phyloP scores from a whole-genome alignment of 2,329 filamentous ascomycete species.

The Drechslerella coelobrocha region DNA sequence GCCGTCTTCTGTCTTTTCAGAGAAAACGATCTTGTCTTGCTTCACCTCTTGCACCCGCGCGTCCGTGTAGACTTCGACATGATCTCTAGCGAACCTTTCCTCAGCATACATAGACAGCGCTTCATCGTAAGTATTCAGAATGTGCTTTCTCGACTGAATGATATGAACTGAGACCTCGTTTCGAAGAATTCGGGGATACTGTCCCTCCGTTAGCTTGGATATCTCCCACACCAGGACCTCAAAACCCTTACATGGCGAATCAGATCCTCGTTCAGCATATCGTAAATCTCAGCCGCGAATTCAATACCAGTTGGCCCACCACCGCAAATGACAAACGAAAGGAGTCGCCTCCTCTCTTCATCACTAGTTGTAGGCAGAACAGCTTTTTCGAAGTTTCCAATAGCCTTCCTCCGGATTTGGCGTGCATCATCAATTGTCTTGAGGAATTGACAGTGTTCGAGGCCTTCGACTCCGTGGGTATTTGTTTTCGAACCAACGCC shows the following conservation, averaged over 20 bases:
- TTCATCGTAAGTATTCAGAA: slow-evolving; percentile 98
- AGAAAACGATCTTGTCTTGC: slow-evolving; percentile 84
- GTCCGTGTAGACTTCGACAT: slow-evolving; percentile 90
- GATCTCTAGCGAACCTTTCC: slow-evolving; percentile 85
- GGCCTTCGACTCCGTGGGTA: slow-evolving; percentile 90
- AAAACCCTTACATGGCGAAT: slow-evolving; percentile 11
- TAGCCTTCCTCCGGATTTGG: slow-evolving; percentile 83
- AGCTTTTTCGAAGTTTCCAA: slow-evolving; percentile 87
- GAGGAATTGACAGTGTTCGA: slow-evolving; percentile 92
- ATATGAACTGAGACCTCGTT: slow-evolving; percentile 98
- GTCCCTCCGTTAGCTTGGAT: slow-evolving; percentile 55
- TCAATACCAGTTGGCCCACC: slow-evolving; percentile 96
- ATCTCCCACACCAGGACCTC: not conserved
- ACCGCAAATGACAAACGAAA: slow-evolving; percentile 95
- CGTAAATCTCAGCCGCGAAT: slow-evolving; percentile 94
- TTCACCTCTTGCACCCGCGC: slow-evolving; percentile 89
- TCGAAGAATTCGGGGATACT: slow-evolving; percentile 87
- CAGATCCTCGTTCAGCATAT: slow-evolving; percentile 94
- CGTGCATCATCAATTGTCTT: slow-evolving; percentile 95
- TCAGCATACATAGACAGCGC: slow-evolving; percentile 91
- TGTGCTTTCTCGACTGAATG: slow-evolving; percentile 92
- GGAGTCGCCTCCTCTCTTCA: slow-evolving; percentile 80
- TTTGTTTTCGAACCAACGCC: slow-evolving; percentile 90
- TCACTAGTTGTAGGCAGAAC: slow-evolving; percentile 92
- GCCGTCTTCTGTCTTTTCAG: slow-evolving; percentile 77